Evolutionary conservation across 371 early-diverging fungal genomes (phyloP), one percentile per base, ranked within the genome.

Genomic region (Apophysomyces trapeziformis): DNA sequence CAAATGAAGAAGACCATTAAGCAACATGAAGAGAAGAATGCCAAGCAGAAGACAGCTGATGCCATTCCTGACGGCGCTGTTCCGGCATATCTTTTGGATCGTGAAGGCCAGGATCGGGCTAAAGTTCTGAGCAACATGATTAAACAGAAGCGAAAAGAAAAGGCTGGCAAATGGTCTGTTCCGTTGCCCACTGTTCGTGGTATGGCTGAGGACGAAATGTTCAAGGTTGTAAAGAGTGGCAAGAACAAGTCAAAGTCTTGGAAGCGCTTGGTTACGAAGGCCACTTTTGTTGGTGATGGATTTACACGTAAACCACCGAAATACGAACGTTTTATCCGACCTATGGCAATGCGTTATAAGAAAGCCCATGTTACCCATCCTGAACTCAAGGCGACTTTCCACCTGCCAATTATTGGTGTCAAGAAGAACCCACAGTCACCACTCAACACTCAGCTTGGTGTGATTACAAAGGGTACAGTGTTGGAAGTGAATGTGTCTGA

Each of bases 271-370:
- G 96, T 99, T 35, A 99, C 99, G 73, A 99, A 99, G 86, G 97
- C 98, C 2, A 99, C 99, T 14, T 99, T 99, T 90, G 99, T 99
- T 26, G 99, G 99, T 43, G 98, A 96, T 59, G 96, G 96, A 7
- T 99, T 99, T 78, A 99, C 99, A 16, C 94, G 99, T 72, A 99
- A 99, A 79, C 99, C 99, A 43, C 99, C 99, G 69, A 99, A 99
- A 87, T 99, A 98, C 85, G 99, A 99, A 80, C 92, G 99, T 50
- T 99, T 99, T 79, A 95, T 99, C 68, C 92, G 99, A 64, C 99
- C 99, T 61, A 99, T 98, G 94, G 99, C 96, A 21, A 85, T 99
- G 54, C 95, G 99, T 69, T 97, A 94, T 86, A 99, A 99, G 82
- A 97, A 96, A 80, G 99, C 99, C 47, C 95, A 99, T 80, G 99